Evolutionary conservation across 2,329 filamentous ascomycete species (phyloP).

Genomic region (Colletotrichum euphorbiae): DNA sequence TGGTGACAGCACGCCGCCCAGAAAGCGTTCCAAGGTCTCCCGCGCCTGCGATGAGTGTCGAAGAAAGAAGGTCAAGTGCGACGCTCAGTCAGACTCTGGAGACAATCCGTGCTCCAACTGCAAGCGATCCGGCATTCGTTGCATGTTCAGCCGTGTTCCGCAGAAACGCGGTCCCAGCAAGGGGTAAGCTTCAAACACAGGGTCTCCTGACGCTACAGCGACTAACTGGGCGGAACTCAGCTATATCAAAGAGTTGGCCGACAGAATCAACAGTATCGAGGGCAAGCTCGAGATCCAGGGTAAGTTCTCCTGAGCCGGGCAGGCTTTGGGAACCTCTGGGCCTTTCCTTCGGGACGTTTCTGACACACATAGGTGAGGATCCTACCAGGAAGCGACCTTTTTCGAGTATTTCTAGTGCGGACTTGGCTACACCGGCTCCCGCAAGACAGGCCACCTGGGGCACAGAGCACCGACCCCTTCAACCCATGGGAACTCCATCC

Average conservation of each 20-base stretch:
- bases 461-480: conserved; percentile 59
- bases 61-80: conserved; percentile 90
- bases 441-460: conserved; percentile 60
- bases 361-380: conserved; percentile 37
- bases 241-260: conserved; percentile 92
- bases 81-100: conserved; percentile 79
- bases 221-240: conserved; percentile 53
- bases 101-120: conserved; percentile 85
- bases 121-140: conserved; percentile 78
- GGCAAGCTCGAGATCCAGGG: conserved; percentile 73
- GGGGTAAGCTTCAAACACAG: conserved; percentile 66
- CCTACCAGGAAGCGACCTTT: conserved; percentile 49
- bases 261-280: conserved; percentile 85
- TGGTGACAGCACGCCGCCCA: conserved; percentile 72
- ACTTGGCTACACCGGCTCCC: conserved; percentile 50
- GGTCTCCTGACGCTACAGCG: background rate
- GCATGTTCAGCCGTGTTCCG: conserved; percentile 87
- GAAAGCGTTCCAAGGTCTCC: conserved; percentile 88
- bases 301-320: conserved; percentile 18
- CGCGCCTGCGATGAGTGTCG: conserved; percentile 90
- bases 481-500: conserved; percentile 53
- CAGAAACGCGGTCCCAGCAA: conserved; percentile 92
- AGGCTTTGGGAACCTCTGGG: background rate
- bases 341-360: conserved; percentile 2
- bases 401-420: conserved; percentile 51